phyloP scores from a whole-genome alignment of 345 rosid species.

The Toxicodendron radicans region DNA sequence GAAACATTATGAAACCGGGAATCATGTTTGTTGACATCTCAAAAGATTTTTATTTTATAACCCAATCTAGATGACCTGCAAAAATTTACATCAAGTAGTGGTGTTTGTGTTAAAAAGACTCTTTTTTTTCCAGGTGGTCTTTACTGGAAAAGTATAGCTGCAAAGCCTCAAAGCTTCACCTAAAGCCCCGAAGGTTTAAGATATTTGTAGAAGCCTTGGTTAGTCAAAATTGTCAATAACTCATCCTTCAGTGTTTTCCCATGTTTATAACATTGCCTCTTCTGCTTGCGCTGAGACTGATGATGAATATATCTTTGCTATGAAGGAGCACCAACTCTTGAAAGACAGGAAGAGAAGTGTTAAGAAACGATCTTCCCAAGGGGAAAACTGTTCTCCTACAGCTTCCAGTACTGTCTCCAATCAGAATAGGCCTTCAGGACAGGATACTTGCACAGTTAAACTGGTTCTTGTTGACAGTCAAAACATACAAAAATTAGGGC shows the following conservation, averaged over 20 bases:
- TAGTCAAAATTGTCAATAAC: slow-evolving; percentile 37
- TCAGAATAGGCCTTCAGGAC: slow-evolving; percentile 64
- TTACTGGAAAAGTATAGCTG: slow-evolving; percentile 95
- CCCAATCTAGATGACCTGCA: slow-evolving; percentile 12
- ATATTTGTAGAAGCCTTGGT: slow-evolving; percentile 96
- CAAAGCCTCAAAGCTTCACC: slow-evolving; percentile 98
- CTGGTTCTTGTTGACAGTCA: slow-evolving; percentile 74
- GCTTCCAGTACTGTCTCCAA: slow-evolving; percentile 55
- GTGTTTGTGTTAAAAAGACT: neutral
- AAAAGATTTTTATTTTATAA: slow-evolving; percentile 3
- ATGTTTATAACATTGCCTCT: slow-evolving; percentile 21
- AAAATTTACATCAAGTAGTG: neutral
- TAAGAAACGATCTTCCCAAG: slow-evolving; percentile 67
- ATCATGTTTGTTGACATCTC: neutral
- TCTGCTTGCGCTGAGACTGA: slow-evolving; percentile 22
- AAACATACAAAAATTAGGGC: slow-evolving; percentile 71
- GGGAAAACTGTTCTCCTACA: slow-evolving; percentile 63
- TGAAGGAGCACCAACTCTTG: slow-evolving; percentile 94
- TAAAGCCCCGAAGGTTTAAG: slow-evolving; percentile 95
- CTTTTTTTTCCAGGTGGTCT: slow-evolving; percentile 75
- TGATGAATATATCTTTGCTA: slow-evolving; percentile 27
- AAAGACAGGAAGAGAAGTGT: slow-evolving; percentile 89
- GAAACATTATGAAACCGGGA: slow-evolving; percentile 4
- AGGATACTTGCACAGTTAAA: slow-evolving; percentile 63
- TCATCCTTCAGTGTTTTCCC: slow-evolving; percentile 17